phyloP scores from a whole-genome alignment of 805 yeast genomes.

The Starmerella stellata region DNA sequence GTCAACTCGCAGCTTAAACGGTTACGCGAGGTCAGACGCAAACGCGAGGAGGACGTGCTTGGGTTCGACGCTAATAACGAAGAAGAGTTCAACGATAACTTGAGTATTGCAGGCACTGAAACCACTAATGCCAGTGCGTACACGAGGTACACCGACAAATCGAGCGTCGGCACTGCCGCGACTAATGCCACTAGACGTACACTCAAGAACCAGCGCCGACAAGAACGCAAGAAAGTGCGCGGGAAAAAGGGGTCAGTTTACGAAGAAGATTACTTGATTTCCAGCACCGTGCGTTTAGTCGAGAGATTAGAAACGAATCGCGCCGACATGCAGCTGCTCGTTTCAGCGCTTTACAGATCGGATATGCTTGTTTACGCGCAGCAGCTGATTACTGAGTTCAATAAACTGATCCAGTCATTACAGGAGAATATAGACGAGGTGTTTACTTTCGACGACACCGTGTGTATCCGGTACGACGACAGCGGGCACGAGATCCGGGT shows the following conservation, averaged over 20 bases:
- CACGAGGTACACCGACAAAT: constrained; percentile 87
- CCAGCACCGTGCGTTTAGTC: constrained; percentile 69
- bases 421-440: constrained; percentile 54
- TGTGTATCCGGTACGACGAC: constrained; percentile 76
- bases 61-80: constrained; percentile 69
- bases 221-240: constrained; percentile 86
- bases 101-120: constrained; percentile 86
- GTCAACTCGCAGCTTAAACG: constrained; percentile 65
- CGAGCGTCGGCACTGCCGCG: constrained; percentile 79
- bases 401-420: constrained; percentile 37
- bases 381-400: constrained; percentile 53
- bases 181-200: constrained; percentile 92
- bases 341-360: constrained; percentile 62
- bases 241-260: constrained; percentile 96
- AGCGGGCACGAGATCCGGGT: constrained; percentile 65
- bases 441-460: constrained; percentile 63
- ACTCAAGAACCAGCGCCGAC: constrained; percentile 79
- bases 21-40: constrained; percentile 64
- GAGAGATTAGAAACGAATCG: constrained; percentile 63
- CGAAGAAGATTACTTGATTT: constrained; percentile 86
- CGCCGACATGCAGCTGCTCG: constrained; percentile 52
- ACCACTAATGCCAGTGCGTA: constrained; percentile 84
- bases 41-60: constrained; percentile 70
- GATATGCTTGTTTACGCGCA: constrained; percentile 60
- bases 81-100: constrained; percentile 58